Base-by-base conservation (phyloP, 768 basidiomycete genomes). In the Serendipita indica region DNA sequence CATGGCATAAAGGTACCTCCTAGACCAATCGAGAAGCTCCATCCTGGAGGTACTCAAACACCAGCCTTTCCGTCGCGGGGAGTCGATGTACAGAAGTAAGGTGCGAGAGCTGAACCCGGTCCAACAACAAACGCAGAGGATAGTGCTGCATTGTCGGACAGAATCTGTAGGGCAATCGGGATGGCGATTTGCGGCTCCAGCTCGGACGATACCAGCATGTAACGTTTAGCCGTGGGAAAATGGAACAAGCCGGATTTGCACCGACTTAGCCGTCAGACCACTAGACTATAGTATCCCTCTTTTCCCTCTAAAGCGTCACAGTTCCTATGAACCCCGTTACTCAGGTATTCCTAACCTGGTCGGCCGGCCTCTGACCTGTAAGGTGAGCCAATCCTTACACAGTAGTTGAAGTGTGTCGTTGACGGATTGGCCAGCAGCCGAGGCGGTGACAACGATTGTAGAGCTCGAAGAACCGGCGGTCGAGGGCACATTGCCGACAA, bases 21-120 rank as follows among this genome's bases (percentile, higher is more conserved):
- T 64, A 96, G 80, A 13, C 92, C 93, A 60, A 97, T 77, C 65
- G 88, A 89, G 72, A 94, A 97, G 0, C 87, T 88, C 90, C 91
- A 94, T 43, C 72, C 69, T 3, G 79, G 79, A 1, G 89, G 90
- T 7, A 94, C 79, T 56, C 90, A 75, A 58, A 96, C 67, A 20
- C 71, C 69, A 2, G 69, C 70, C 58, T 67, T 67, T 33, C 65
- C 52, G 76, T 72, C 58, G 83, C 82, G 63, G n/a, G 30, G 28
- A 57, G 27, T 62, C 10, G 3, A 49, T 14, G 6, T 61, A 33
- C 35, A 52, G 49, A 70, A 72, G 45, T 69, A 64, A 14, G 73
- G 74, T 28, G 67, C 65, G 32, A 89, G 71, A 13, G 82, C 79
- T 20, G 86, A 84, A 41, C 74, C 72, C 2, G 75, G 69, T n/a